A percentile compares a stretch with the other conserved stretches of the same genome.
Evolutionary conservation across 805 yeast species (phyloP).

Genomic region (Yamadazyma olivae): DNA sequence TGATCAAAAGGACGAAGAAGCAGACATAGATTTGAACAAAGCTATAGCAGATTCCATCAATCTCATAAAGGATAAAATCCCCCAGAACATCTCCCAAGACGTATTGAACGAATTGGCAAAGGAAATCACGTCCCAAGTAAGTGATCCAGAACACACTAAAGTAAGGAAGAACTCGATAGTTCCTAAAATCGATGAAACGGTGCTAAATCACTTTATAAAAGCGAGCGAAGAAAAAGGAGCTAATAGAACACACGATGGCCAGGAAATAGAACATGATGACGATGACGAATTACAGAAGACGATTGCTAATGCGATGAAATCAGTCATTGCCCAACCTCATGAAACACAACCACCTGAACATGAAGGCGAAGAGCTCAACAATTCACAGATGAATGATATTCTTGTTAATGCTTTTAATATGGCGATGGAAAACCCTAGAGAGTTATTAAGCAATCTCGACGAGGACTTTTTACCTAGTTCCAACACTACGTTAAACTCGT

Average conservation of each 20-base stretch:
- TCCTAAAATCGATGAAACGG: conserved; percentile 35
- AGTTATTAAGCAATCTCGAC: conserved; percentile 38
- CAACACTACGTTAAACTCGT: background rate
- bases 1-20: conserved; percentile 13
- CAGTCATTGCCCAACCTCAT: conserved; percentile 26
- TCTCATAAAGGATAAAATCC: conserved; percentile 8
- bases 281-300: conserved; percentile 43
- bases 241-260: conserved; percentile 1
- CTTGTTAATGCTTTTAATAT: conserved; percentile 73
- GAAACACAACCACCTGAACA: background rate
- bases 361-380: conserved; percentile 43
- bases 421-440: conserved; percentile 66
- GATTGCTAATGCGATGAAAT: conserved; percentile 53
- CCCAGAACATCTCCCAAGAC: conserved; percentile 14
- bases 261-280: conserved; percentile 2
- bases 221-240: conserved; percentile 21
- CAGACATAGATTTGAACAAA: conserved; percentile 16
- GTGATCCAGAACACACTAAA: conserved; percentile 12
- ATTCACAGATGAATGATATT: conserved; percentile 59
- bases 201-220: conserved; percentile 33
- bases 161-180: conserved; percentile 10
- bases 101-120: conserved; percentile 26
- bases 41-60: conserved; percentile 21
- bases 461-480: background rate
- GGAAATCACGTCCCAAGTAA: conserved; percentile 30